These are phyloP conservation scores for Eruca vesicaria DNA, from an alignment of 441 rosid genomes.

Conservation along the genomic window DNA sequence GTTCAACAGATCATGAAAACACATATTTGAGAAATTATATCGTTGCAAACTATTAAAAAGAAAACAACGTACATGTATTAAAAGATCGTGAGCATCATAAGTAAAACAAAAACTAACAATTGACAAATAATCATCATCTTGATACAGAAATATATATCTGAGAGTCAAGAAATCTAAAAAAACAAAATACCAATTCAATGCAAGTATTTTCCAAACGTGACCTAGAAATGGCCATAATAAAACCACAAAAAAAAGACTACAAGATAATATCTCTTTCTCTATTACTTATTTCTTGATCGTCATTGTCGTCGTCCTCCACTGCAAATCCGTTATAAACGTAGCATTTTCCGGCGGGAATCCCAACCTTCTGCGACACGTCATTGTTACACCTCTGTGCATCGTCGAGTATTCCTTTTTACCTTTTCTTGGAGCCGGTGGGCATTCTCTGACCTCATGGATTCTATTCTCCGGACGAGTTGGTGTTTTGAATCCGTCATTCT, in stretches of 20 bases:
- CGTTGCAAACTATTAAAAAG: not conserved
- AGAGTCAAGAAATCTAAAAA: too few relatives aligned
- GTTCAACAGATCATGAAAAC: not conserved
- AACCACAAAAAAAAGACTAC: not conserved
- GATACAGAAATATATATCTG: not conserved
- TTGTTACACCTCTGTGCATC: conserved; percentile 2
- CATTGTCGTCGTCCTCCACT: conserved; percentile 29
- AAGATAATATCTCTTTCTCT: not conserved
- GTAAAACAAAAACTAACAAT: not conserved
- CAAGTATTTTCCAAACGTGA: conserved; percentile 39
- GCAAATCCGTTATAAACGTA: conserved; percentile 30
- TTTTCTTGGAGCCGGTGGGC: conserved; percentile 35
- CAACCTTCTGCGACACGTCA: conserved; percentile 31
- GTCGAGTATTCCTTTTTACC: not conserved
- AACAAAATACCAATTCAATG: too few relatives aligned
- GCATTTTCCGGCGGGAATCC: conserved; percentile 17
- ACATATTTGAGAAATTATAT: not conserved
- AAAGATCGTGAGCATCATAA: not conserved
- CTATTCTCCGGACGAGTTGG: conserved; percentile 38
- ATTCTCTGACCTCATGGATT: conserved; percentile 28
- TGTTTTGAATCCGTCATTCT: conserved; percentile 34
- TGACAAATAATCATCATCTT: not conserved
- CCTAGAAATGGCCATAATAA: conserved; percentile 22
- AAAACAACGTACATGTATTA: not conserved
- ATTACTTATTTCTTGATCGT: conserved; percentile 20